A percentile compares a stretch with the other conserved stretches of the same genome.
Conservation (phyloP, 2,329 filamentous ascomycete genomes). For the Helicocarpus griseus region DNA sequence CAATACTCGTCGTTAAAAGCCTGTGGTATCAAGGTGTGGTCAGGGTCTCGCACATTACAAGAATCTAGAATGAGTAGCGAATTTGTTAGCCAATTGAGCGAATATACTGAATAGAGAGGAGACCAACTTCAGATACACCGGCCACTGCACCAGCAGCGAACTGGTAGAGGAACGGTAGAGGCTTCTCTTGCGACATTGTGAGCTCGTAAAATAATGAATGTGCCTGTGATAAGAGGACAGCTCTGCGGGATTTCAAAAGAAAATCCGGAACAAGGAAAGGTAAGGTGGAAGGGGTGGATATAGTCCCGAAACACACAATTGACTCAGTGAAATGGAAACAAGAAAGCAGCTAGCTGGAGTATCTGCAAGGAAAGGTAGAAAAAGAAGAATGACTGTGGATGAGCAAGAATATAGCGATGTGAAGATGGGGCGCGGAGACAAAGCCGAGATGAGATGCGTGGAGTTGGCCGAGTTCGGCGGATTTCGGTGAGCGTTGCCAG, state of each 20-base stretch:
- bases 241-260: background rate
- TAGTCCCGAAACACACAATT: background rate
- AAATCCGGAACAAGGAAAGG: background rate
- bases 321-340: background rate
- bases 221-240: background rate
- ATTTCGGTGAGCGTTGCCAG: background rate
- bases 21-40: background rate
- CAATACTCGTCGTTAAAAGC: background rate
- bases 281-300: background rate
- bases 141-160: constrained; percentile 94
- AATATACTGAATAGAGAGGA: background rate
- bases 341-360: background rate
- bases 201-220: background rate
- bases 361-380: background rate
- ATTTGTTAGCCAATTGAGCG: constrained; percentile 13
- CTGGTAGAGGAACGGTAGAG: constrained; percentile 87
- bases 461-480: constrained; percentile 2
- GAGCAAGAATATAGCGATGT: background rate
- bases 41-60: constrained; percentile 60
- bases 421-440: background rate
- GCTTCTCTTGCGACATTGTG: constrained; percentile 55
- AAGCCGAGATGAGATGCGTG: background rate
- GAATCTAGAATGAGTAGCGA: constrained; percentile 50
- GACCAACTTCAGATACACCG: constrained; percentile 85
- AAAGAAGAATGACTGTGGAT: background rate